Evolutionary conservation across 306 rosid genomes (phyloP), one percentile per base, ranked within the genome.

Genomic region (Vigna nakashimae): DNA sequence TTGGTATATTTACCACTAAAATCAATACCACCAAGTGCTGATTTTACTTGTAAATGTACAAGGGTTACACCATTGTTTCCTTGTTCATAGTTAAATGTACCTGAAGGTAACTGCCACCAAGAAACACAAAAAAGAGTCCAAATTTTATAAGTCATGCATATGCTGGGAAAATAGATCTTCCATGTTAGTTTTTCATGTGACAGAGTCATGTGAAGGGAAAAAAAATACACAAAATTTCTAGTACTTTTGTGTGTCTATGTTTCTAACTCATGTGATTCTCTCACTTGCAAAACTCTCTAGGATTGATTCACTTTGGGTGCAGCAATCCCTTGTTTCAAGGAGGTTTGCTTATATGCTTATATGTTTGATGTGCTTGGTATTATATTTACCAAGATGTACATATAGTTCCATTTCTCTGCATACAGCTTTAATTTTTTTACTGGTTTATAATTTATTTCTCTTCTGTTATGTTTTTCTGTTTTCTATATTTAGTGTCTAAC

Each of bases 11-110:
- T 86, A 82, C 85, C 73, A 66, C 65, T 79, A 80, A 86, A 86
- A 86, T 82, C 85, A 82, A 1, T 79, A 36, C 62, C 86, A 76
- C 30, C 42, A 36, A 77, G 79, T 75, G 14, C 12, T 76, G 86
- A 82, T 86, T 82, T 86, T 82, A 59, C 84, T 82, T 26, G 85
- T 80, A 86, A 76, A 86, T 75, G 71, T 82, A 71, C 85, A 72
- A 11, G 65, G 48, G 65, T 48, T 18, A 9, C 28, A 26, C 5
- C 72, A 11, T 15, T 32, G 6, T 53, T 71, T 20, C 5, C 53
- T 20, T 65, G 65, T 59, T 63, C 70, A 34, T 43, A 79, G 57
- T 36, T 10, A 40, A 58, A 71, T 83, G 71, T 73, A 78, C 40
- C 20, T 56, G 13, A 81, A 60, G 8, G 53, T 71, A 10, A 10